Evolutionary conservation across 2,329 filamentous ascomycete genomes (phyloP).

Genomic region (Aspergillus felis): DNA sequence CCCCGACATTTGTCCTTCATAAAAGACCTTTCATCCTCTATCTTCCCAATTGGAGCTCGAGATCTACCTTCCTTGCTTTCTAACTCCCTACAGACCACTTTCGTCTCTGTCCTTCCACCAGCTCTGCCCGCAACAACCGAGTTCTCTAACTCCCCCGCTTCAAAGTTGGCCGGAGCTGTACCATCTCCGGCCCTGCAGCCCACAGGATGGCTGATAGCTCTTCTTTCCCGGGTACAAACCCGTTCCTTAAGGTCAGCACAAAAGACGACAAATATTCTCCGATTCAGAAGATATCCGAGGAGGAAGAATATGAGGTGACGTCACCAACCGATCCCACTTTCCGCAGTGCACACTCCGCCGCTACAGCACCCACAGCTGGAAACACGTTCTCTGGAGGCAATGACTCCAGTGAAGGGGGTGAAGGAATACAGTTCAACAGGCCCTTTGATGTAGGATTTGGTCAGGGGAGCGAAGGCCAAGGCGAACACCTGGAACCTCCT

Average conservation of each 20-base stretch:
- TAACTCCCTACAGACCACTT: constrained; percentile 66
- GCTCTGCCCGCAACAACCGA: constrained; percentile 60
- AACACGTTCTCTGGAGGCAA: constrained; percentile 43
- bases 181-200: constrained; percentile 25
- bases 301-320: constrained; percentile 76
- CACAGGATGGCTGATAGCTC: constrained; percentile 62
- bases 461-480: constrained; percentile 17
- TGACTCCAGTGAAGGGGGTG: constrained; percentile 20
- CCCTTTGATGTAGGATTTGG: constrained; percentile 28
- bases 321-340: constrained; percentile 68
- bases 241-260: constrained; percentile 76
- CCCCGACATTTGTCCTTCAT: neutral
- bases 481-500: constrained; percentile 18
- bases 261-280: constrained; percentile 49
- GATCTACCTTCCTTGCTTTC: constrained; percentile 40
- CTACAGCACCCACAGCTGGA: constrained; percentile 23
- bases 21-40: neutral
- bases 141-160: constrained; percentile 39
- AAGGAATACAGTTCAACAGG: constrained; percentile 29
- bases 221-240: constrained; percentile 76
- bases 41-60: neutral
- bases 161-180: constrained; percentile 23
- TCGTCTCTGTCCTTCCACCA: constrained; percentile 51
- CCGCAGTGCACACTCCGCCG: constrained; percentile 37
- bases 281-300: constrained; percentile 68